These are phyloP conservation scores for Ustilago cynodontis DNA, from an alignment of 1,284 basidiomycete species.

Conservation along the genomic window DNA sequence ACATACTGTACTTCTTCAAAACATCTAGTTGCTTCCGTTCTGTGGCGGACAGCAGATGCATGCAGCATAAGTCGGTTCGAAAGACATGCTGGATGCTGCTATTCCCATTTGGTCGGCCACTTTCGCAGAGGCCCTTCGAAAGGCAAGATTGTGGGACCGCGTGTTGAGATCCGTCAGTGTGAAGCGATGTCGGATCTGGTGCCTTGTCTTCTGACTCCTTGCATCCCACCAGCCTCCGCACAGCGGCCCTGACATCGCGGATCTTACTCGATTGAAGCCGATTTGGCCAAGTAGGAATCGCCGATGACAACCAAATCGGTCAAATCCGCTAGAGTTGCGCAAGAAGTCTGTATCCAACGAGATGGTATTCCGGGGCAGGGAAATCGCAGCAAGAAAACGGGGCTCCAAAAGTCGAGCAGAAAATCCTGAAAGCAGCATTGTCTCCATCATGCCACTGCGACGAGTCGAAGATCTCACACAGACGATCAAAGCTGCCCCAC, in stretches of 20 bases:
- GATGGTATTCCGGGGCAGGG: background rate
- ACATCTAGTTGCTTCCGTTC: background rate
- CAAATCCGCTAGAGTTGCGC: background rate
- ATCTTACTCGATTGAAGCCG: background rate
- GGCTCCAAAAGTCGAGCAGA: background rate
- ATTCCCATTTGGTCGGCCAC: background rate
- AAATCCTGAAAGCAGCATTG: background rate
- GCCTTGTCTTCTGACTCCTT: background rate
- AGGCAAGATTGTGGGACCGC: background rate
- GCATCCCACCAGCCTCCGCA: background rate
- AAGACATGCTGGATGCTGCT: background rate
- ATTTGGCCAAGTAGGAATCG: background rate
- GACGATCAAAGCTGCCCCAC: no score
- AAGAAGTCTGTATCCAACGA: background rate
- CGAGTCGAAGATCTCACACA: no score
- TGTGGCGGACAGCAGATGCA: background rate
- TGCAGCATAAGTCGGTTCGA: background rate
- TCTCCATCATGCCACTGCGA: no score
- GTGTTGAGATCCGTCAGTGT: background rate
- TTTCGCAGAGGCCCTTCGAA: background rate
- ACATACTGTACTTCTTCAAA: no score
- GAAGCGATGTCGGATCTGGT: background rate
- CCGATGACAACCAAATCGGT: background rate
- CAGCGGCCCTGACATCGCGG: slow-evolving; percentile 3
- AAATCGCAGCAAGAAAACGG: background rate